Evolutionary conservation across 176 grass and related monocot species (phyloP).

Genomic region (Ananas comosus): DNA sequence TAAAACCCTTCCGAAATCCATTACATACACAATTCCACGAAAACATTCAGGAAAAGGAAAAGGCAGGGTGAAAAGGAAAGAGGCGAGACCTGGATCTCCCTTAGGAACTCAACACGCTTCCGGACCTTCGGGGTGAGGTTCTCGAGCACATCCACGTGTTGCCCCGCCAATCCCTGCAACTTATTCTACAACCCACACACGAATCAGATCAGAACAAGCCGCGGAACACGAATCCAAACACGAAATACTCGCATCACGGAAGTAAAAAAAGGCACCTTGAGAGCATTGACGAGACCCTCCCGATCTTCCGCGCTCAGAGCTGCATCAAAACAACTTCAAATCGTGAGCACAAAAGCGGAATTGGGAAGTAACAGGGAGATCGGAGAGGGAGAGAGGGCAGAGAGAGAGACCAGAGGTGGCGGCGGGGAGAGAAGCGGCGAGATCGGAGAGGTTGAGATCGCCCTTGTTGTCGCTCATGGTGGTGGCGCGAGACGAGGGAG

Average conservation of each 20-base stretch:
- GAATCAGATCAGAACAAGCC: not conserved
- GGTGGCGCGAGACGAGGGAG: not conserved
- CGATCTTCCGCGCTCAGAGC: slow-evolving; percentile 21
- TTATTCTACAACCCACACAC: slow-evolving; percentile 3
- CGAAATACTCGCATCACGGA: not conserved
- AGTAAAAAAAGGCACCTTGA: slow-evolving; percentile 14
- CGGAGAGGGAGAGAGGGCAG: not conserved
- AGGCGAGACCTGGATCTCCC: slow-evolving; percentile 14
- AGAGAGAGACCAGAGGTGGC: not conserved
- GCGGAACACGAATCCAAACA: not conserved
- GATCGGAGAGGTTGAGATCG: not conserved
- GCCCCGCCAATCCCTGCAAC: slow-evolving; percentile 21
- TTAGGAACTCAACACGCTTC: slow-evolving; percentile 17
- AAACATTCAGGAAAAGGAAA: not conserved
- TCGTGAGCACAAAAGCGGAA: not conserved
- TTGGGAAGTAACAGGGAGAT: not conserved
- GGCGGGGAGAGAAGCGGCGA: not conserved
- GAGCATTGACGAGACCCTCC: slow-evolving; percentile 22
- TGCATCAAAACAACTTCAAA: not conserved
- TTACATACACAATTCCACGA: not conserved
- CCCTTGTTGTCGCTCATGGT: slow-evolving; percentile 7
- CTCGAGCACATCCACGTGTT: slow-evolving; percentile 18
- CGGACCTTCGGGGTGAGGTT: slow-evolving; percentile 13
- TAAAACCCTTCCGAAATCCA: no score
- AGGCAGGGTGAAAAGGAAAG: not conserved